Evolutionary conservation across 176 grass and related monocot genomes (phyloP).

Genomic region (Canna indica): DNA sequence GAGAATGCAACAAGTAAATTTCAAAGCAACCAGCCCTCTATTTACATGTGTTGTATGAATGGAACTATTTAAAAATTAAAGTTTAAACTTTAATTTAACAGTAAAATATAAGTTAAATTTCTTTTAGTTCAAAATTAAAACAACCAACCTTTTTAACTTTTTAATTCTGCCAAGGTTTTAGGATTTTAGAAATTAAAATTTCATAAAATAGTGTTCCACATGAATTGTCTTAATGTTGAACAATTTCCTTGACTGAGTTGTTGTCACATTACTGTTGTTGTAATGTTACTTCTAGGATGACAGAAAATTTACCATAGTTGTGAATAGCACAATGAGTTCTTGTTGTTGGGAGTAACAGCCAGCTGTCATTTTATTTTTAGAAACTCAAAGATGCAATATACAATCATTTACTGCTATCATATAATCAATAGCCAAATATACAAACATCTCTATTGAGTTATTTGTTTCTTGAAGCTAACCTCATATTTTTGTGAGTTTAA

Average conservation of each 20-base stretch:
- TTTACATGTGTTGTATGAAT: background rate
- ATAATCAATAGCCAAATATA: background rate
- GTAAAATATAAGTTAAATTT: too few species aligned
- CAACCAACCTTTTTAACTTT: too few species aligned
- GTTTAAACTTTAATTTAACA: background rate
- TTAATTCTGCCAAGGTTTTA: too few species aligned
- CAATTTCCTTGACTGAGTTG: background rate
- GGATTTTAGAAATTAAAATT: background rate
- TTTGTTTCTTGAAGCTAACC: background rate
- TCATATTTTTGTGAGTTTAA: background rate
- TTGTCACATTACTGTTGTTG: too few species aligned
- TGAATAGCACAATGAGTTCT: background rate
- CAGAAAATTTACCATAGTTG: background rate
- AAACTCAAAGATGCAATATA: background rate
- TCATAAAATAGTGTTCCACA: background rate
- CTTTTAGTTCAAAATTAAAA: too few species aligned
- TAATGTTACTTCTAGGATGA: background rate
- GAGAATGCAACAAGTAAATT: conserved; percentile 63
- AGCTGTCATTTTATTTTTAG: background rate
- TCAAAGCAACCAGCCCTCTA: too few species aligned
- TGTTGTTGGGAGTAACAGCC: background rate
- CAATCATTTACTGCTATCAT: background rate
- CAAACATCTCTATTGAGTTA: background rate
- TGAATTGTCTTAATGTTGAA: background rate
- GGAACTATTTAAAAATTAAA: background rate